Evolutionary conservation across 2,329 filamentous ascomycete genomes (phyloP), one percentile per base, ranked within the genome.

Genomic region (Lecanicillium sp.): DNA sequence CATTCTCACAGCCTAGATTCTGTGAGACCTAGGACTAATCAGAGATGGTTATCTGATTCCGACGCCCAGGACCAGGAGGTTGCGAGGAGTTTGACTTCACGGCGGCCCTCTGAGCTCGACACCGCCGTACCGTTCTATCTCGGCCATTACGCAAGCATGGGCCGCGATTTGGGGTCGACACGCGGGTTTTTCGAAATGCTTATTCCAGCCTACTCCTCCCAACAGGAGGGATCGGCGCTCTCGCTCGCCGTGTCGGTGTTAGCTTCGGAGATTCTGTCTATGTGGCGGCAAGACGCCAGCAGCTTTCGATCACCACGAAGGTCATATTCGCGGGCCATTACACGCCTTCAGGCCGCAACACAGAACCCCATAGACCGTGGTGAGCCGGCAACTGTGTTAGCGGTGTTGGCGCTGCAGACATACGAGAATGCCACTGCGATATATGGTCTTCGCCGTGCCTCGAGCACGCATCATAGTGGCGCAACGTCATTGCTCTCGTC

Each of bases 141-240:
- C 7, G 9, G 9, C 15, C 29, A 39, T 19, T 45, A 36, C 17
- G 37, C 33, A 2, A 33, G 18, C 25, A 30, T 40, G 28, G 43
- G 40, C 37, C 42, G 44, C 13, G 28, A 43, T 20, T 29, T 47
- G 30, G 38, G 29, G 15, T 46, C 48, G 3, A 31, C 48, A 18
- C 37, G 30, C 20, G 48, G 47, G 0, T 46, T 48, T 41, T 48
- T 42, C 38, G 34, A 48, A 29, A 19, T 40, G 3, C 35, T 45
- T 5, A 31, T 46, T 25, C 45, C 45, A 9, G 34, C 44, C 15
- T 46, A 42, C 16, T 15, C 8, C 17, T 38, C 45, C 9, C 35
- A 49, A 35, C 29, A 17, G 19, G 39, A 42, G 28, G 35, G 43
- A 12, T 50, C 47, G 14, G 29, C 47, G 4, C 42, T 50, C 13